These are phyloP conservation scores for Chaetothyriales sp. DNA, from an alignment of 2,329 filamentous ascomycete species.

Conservation along the genomic window DNA sequence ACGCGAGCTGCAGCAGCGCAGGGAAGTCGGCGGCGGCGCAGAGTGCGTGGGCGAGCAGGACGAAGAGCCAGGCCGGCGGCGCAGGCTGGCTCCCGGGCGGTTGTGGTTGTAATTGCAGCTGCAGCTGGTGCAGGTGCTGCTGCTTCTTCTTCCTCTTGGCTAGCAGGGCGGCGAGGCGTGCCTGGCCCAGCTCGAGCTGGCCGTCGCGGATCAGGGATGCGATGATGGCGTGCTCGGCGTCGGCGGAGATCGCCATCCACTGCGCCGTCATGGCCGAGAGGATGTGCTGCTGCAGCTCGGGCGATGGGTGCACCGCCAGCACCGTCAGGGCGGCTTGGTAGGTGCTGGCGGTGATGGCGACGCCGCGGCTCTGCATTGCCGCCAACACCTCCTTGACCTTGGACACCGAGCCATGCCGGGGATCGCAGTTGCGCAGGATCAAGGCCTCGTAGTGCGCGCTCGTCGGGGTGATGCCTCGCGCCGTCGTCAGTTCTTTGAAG, in stretches of 20 bases:
- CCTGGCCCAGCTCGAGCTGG: conserved; percentile 66
- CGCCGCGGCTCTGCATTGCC: conserved; percentile 50
- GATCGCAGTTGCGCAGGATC: conserved; percentile 54
- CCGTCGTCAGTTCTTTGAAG: conserved; percentile 25
- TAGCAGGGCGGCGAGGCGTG: conserved; percentile 50
- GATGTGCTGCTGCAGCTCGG: conserved; percentile 55
- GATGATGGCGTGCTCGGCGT: conserved; percentile 51
- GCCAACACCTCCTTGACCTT: conserved; percentile 49
- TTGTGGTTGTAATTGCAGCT: too few species aligned
- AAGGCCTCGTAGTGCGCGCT: conserved; percentile 51
- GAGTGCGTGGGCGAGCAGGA: conserved; percentile 60
- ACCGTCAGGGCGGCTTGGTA: conserved; percentile 61
- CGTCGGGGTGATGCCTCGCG: conserved; percentile 24
- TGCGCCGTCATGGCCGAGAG: conserved; percentile 48
- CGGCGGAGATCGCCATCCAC: conserved; percentile 51
- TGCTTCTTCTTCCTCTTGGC: conserved; percentile 23
- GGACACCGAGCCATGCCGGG: conserved; percentile 48
- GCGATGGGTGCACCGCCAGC: conserved; percentile 73
- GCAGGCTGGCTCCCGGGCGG: too few species aligned
- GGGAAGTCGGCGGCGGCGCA: conserved; percentile 59
- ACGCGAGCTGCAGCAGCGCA: conserved; percentile 56
- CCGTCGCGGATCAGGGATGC: conserved; percentile 65
- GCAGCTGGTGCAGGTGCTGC: conserved; percentile 37
- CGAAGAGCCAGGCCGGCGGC: conserved; percentile 55
- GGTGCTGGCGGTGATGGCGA: conserved; percentile 49